Base-by-base conservation (phyloP, 148 eudicot genomes). In the Rheum nobile region DNA sequence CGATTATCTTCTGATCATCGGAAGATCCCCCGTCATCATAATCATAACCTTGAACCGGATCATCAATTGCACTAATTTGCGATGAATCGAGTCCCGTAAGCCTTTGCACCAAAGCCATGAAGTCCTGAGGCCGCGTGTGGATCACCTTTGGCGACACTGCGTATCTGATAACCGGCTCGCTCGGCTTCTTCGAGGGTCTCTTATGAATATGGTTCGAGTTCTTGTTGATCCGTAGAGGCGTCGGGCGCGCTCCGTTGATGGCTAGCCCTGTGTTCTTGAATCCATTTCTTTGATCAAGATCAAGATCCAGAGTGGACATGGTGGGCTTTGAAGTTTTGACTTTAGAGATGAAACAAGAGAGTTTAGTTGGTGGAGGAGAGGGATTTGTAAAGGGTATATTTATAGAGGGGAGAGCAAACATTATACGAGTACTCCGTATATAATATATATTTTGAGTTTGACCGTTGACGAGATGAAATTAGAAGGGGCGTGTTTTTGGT, bases 51-150 rank as follows among this genome's bases (percentile, higher is more conserved):
- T 43, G 47, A 43, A 43, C 13, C 47, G 2, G 52, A 47, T 47
- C n/a, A 47, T 47, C 28, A 22, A 2, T 54, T 24, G 4, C 29
- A 24, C 13, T 8, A 22, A 54, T 54, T 22, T 29, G n/a, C 37
- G 54, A 24, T 44, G 72, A 31, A 5, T 82, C 29, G 10, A 32
- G 50, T 12, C 92, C 92, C 0, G 92, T 86, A 24, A 88, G 88
- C 34, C 74, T 83, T 68, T 88, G 92, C 31, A 88, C 92, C 55
- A 88, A 47, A 9, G 89, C 85, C 92, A 83, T 88, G 84, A 88
- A 88, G 24, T 86, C 89, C 9, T 76, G 77, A 43, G 89, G 84
- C 6, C 81, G 54, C 4, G 92, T 55, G 71, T 88, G 89, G 35
- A 88, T 80, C 55, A 86, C 61, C 75, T 83, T 80, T 0, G 92